Evolutionary conservation across 1,139 yeast genomes (phyloP), one percentile per base, ranked within the genome.

Genomic region (Geotrichum cucujoidarum): DNA sequence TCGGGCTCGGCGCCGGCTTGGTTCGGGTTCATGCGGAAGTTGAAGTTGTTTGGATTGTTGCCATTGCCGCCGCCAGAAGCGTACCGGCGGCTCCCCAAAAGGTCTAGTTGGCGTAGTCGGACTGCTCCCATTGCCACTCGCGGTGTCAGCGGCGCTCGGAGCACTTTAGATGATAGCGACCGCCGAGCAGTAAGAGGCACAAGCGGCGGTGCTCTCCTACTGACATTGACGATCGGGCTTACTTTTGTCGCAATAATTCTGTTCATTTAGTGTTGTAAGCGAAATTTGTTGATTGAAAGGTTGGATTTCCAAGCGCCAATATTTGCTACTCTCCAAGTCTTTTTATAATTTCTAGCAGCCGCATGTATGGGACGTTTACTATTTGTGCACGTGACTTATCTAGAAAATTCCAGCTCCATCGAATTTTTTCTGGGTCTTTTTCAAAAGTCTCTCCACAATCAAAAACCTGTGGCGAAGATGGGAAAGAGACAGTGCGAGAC

Each of bases 1-100:
- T 79, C 76, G 21, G 76, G 78, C 42, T 77, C 80, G 20, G 59
- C 58, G n/a, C 53, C 50, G 16, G 41, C 43, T n/a, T 44, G 52
- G 18, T 49, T 49, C 16, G 49, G 49, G 36, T 47, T 46, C 50
- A 49, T 46, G 34, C 48, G 48, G 30, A 49, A 47, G 32, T 49
- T 49, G 31, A 46, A 46, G 34, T 40, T 43, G 7, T 44, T 44
- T 3, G 48, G 48, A 13, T 41, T 40, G 29, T 34, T 38, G 34
- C 34, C 34, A n/a, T 22, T 22, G 16, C 40, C 44, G 27, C 41
- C 41, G 21, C 35, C 17, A 13, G 52, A 45, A 1, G 48, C 48
- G 22, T 27, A 40, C 14, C 51, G 40, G 16, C 30, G 38, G n/a
- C 32, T 20, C 5, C 22, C 20, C 11, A 7, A 13, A n/a, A 30